Conservation (phyloP, 441 rosid species). For the Rhodomyrtus psidioides region DNA sequence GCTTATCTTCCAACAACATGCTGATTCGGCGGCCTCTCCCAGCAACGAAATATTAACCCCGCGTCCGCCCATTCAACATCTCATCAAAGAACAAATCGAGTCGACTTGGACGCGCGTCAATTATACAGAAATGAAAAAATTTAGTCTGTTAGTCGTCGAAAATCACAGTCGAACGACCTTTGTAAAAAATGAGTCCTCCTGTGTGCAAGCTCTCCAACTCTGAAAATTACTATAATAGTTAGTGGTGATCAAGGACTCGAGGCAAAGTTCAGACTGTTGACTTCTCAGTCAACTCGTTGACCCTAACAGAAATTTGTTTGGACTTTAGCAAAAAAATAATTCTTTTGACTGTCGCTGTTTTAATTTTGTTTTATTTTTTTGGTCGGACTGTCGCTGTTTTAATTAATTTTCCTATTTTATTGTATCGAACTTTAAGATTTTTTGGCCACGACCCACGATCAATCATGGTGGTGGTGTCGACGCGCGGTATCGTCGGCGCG, state of each 20-base stretch:
- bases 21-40: background rate
- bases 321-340: background rate
- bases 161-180: background rate
- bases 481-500: background rate
- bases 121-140: background rate
- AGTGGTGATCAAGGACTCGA: background rate
- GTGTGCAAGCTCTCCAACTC: background rate
- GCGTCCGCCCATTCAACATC: background rate
- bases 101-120: accelerated
- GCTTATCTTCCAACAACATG: background rate
- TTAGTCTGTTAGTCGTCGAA: background rate
- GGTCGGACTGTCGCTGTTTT: background rate
- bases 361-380: no score
- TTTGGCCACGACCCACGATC: background rate
- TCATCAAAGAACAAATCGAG: background rate
- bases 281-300: background rate
- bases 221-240: no score
- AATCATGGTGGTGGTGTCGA: background rate
- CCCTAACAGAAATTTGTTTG: background rate
- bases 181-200: background rate
- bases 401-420: background rate
- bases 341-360: background rate
- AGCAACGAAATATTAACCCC: background rate
- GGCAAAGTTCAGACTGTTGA: background rate
- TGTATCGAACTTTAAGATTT: background rate